phyloP scores from a whole-genome alignment of 768 basidiomycete genomes.

The Hygrophoropsis aurantiaca region DNA sequence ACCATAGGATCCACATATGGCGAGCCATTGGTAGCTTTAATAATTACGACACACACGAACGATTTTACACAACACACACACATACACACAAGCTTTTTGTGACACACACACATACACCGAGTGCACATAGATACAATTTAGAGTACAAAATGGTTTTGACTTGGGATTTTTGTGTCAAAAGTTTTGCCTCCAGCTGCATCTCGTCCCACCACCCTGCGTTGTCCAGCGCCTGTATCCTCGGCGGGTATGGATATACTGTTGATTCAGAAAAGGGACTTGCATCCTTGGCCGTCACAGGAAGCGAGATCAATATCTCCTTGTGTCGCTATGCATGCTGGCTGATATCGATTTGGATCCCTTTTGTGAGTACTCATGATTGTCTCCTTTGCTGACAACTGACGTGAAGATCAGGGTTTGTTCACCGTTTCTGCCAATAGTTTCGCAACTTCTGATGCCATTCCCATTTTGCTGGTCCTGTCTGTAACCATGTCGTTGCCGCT shows the following conservation, averaged over 20 bases:
- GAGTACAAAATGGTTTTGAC: too few species aligned
- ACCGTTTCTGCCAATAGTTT: conserved; percentile 40
- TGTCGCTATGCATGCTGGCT: conserved; percentile 62
- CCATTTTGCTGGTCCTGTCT: conserved; percentile 59
- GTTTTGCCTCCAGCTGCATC: too few species aligned
- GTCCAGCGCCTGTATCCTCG: conserved; percentile 60
- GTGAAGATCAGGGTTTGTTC: conserved; percentile 45
- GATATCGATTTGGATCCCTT: conserved; percentile 64
- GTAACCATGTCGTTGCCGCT: conserved; percentile 69
- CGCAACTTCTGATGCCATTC: conserved; percentile 36
- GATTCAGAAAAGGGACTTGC: conserved; percentile 56
- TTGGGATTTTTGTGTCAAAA: too few species aligned
- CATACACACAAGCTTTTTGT: too few species aligned
- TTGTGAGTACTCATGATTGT: conserved; percentile 64
- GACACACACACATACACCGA: too few species aligned
- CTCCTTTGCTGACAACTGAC: too few species aligned
- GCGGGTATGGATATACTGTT: conserved; percentile 63
- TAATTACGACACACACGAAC: too few species aligned
- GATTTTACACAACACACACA: too few species aligned
- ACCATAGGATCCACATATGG: too few species aligned
- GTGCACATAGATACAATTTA: too few species aligned
- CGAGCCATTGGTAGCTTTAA: too few species aligned
- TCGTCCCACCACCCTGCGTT: conserved; percentile 54
- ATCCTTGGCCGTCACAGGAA: conserved; percentile 43
- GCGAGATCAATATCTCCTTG: conserved; percentile 55